Conservation (phyloP, 140 eudicot species). For the Ambrosia hybrid region DNA sequence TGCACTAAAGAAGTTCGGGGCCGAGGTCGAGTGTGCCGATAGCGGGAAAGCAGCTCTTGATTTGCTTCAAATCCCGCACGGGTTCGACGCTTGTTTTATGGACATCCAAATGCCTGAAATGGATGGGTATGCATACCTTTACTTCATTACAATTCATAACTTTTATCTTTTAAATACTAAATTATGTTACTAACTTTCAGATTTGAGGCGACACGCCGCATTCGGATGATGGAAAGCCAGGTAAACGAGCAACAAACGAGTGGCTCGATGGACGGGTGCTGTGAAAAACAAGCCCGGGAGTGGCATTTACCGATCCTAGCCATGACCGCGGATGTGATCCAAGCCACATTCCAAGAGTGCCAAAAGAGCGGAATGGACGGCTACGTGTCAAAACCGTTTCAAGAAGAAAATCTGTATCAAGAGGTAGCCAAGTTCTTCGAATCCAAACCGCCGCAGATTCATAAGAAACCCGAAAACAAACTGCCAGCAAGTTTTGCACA, state of each 20-base stretch:
- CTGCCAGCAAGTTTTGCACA: conserved; percentile 51
- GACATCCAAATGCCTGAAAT: conserved; percentile 98
- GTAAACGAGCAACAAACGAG: conserved; percentile 39
- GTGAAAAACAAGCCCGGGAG: conserved; percentile 18
- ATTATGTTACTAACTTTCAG: conserved; percentile 34
- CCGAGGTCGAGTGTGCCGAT: conserved; percentile 80
- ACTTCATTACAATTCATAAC: neutral
- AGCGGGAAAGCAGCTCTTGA: conserved; percentile 83
- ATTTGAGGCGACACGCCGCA: conserved; percentile 74
- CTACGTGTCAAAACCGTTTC: conserved; percentile 82
- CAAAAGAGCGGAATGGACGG: conserved; percentile 85
- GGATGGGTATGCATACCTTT: conserved; percentile 64
- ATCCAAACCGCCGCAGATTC: conserved; percentile 35
- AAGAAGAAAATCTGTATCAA: conserved; percentile 73
- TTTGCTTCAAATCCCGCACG: conserved; percentile 66
- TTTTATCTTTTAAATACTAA: neutral
- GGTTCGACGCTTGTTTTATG: conserved; percentile 87
- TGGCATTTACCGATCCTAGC: conserved; percentile 84
- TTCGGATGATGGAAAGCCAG: conserved; percentile 57
- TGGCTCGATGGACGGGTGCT: conserved; percentile 3
- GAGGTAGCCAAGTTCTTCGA: conserved; percentile 80
- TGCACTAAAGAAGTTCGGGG: conserved; percentile 81
- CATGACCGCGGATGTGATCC: conserved; percentile 94
- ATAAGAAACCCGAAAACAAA: neutral
- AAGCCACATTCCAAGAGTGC: conserved; percentile 81